phyloP scores from a whole-genome alignment of 495 filamentous ascomycete genomes.

The Trichoderma asperelloides region DNA sequence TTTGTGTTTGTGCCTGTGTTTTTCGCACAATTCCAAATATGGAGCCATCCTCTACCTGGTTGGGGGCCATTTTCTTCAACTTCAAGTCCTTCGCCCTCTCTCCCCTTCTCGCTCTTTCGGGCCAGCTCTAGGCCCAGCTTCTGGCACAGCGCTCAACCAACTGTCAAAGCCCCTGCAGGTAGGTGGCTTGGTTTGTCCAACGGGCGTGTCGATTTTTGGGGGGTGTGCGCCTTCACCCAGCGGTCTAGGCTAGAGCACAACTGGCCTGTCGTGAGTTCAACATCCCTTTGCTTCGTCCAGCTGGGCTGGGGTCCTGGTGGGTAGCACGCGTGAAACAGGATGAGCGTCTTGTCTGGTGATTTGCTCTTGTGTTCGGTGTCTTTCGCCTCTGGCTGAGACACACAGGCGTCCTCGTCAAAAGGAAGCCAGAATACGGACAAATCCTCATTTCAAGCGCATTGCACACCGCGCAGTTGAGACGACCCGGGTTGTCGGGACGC shows the following conservation, averaged over 20 bases:
- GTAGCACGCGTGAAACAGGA: not conserved
- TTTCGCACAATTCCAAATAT: no score
- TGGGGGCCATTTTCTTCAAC: not conserved
- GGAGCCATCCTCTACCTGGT: not conserved
- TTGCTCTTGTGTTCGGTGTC: not conserved
- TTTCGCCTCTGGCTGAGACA: not conserved
- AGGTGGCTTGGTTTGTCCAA: not conserved
- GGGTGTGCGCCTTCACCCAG: not conserved
- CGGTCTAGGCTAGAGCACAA: not conserved
- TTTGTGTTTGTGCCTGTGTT: no score
- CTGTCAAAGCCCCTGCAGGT: not conserved
- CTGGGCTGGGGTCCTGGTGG: not conserved
- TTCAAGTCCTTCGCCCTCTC: not conserved
- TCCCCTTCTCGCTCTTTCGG: not conserved
- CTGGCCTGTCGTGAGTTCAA: not conserved
- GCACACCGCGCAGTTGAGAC: not conserved
- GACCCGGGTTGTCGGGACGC: conserved; percentile 1
- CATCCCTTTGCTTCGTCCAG: not conserved
- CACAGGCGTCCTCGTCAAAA: not conserved
- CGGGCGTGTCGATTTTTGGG: not conserved
- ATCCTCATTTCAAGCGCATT: not conserved
- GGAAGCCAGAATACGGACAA: not conserved
- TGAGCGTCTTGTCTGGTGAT: not conserved
- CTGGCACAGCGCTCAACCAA: not conserved
- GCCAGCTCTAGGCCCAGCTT: not conserved